These are phyloP conservation scores for Lasiosphaeria hispida DNA, from an alignment of 495 filamentous ascomycete species.

Conservation along the genomic window DNA sequence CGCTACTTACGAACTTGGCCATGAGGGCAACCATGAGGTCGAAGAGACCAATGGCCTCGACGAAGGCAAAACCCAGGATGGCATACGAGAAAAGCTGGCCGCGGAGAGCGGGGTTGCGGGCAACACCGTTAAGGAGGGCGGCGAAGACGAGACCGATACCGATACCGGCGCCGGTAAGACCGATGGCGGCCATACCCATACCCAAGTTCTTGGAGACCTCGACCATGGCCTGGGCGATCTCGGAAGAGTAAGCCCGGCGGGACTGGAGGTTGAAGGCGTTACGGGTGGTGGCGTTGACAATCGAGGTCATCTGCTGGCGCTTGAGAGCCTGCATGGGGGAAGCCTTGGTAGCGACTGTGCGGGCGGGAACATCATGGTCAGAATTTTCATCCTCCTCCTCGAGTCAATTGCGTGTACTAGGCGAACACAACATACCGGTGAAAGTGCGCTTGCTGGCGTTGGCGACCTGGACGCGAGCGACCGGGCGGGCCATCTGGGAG, in stretches of 20 bases:
- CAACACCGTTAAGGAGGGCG: conserved; percentile 75
- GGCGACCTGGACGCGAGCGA: conserved; percentile 58
- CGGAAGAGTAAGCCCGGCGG: conserved; percentile 72
- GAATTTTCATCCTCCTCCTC: conserved; percentile 4
- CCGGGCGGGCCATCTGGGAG: conserved; percentile 72
- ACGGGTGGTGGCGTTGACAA: conserved; percentile 64
- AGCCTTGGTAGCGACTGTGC: conserved; percentile 40
- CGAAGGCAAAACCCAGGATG: conserved; percentile 92
- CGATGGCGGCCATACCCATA: conserved; percentile 83
- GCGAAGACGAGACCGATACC: conserved; percentile 92
- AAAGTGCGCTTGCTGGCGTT: conserved; percentile 68
- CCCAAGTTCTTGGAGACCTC: conserved; percentile 84
- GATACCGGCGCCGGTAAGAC: conserved; percentile 87
- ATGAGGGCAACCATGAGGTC: conserved; percentile 90
- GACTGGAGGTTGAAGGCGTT: conserved; percentile 60
- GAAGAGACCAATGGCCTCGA: conserved; percentile 91
- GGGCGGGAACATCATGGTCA: not conserved
- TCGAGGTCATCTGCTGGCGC: conserved; percentile 63
- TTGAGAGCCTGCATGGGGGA: conserved; percentile 61
- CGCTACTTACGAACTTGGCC: conserved; percentile 64
- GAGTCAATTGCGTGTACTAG: conserved; percentile 2
- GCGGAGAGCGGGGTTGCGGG: conserved; percentile 86
- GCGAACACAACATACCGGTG: conserved; percentile 46
- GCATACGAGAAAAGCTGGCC: conserved; percentile 91
- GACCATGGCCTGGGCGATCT: conserved; percentile 81